Evolutionary conservation across 768 basidiomycete genomes (phyloP).

Genomic region (Lactarius hengduanensis): DNA sequence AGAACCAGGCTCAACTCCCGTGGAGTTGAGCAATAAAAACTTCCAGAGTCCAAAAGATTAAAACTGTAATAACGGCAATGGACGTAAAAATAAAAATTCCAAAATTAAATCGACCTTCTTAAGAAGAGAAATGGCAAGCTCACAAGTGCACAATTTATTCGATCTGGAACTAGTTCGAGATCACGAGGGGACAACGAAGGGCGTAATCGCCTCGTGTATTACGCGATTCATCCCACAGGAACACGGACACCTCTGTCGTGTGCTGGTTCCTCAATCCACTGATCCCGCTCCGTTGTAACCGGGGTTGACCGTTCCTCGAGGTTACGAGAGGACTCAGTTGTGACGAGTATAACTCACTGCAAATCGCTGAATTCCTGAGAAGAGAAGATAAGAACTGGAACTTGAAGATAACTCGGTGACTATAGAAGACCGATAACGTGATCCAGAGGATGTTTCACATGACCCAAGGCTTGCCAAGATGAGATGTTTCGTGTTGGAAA

Average conservation of each 20-base stretch:
- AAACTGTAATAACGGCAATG: not conserved
- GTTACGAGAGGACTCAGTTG: not conserved
- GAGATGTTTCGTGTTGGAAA: not conserved
- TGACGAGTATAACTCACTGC: not conserved
- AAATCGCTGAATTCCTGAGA: not conserved
- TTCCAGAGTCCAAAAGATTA: not conserved
- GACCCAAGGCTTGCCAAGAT: not conserved
- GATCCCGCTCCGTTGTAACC: not conserved
- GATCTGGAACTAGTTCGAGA: slow-evolving; percentile 1
- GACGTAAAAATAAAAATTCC: not conserved
- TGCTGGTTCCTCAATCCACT: not conserved
- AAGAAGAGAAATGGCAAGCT: not conserved
- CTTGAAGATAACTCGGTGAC: not conserved
- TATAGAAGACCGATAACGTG: not conserved
- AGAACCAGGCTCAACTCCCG: not conserved
- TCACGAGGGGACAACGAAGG: not conserved
- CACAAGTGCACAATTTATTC: not conserved
- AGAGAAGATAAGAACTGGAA: not conserved
- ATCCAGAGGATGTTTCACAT: not conserved
- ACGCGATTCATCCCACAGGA: not conserved
- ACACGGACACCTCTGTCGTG: not conserved
- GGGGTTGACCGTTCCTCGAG: not conserved
- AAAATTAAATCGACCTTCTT: not conserved
- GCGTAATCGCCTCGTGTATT: slow-evolving; percentile 5
- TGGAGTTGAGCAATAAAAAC: slow-evolving; percentile 10